Base-by-base conservation (phyloP, 108 stramenopile genomes). In the Cyclotella atomus region DNA sequence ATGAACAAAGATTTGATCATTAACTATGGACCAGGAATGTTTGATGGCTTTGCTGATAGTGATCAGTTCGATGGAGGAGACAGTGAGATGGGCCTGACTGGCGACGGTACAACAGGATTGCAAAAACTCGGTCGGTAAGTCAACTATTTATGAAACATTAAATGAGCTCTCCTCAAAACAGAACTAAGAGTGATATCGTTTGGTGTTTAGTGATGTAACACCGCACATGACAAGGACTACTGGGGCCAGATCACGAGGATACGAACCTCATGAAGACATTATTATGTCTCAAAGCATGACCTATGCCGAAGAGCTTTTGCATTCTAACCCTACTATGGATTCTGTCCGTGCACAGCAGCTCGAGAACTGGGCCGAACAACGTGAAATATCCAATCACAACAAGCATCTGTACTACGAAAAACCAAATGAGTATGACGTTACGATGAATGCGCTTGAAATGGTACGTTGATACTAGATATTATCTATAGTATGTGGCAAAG, bases 301-400 rank as follows among this genome's bases (percentile, higher is more conserved):
- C 66, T 92, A 95, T 61, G 83, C 91, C 17, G 91, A 95, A 10
- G 59, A 86, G 59, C 53, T 95, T 27, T 19, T 84, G 17, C 41
- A 77, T 27, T 60, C 54, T 43, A 73, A 87, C 52, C 60, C 70
- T 29, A 76, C 74, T 32, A 69, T 91, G 64, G 89, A 95, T 35
- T 77, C 70, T 6, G 59, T 82, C 10, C 84, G 90, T 41, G 93
- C 90, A 12, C 90, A 91, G 53, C 90, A 90, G 61, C 56, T 91
- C 28, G 91, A 95, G 77, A 95, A 91, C 52, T 95, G 91, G 91
- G 81, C 84, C 32, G 91, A 85, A 30, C 93, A 95, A 66, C 86
- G 88, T 50, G 91, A 95, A 75, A 82, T 95, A 36, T 69, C 70
- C 25, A 49, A 30, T 16, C 29, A 66, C 46, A 79, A 76, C 49